Percentiles rank a stretch among this genome's conserved stretches.
Evolutionary conservation across 495 filamentous ascomycete genomes (phyloP).

Genomic region (Penicillium subrubescens): DNA sequence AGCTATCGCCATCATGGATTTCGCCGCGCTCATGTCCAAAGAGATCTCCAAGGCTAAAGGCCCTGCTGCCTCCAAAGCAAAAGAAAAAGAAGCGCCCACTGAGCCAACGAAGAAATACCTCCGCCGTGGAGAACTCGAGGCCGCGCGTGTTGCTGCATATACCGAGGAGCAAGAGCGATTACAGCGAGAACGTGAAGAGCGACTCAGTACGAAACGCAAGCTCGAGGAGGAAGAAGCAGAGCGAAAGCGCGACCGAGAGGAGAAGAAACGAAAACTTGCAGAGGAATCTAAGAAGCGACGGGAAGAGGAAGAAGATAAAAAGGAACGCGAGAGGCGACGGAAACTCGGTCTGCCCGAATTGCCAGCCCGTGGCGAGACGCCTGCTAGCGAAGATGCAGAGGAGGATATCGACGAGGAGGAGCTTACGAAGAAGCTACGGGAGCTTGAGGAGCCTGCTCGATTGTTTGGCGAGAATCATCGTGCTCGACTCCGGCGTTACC

Average conservation of each 20-base stretch:
- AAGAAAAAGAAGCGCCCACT: constrained; percentile 30
- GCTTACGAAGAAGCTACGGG: constrained; percentile 66
- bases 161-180: constrained; percentile 72
- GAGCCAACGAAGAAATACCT: constrained; percentile 72
- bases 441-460: constrained; percentile 67
- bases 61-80: constrained; percentile 32
- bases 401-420: constrained; percentile 75
- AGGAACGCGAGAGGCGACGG: constrained; percentile 57
- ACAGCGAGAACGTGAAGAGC: constrained; percentile 67
- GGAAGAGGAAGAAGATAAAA: constrained; percentile 67
- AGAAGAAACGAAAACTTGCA: constrained; percentile 76
- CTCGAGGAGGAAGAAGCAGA: constrained; percentile 83
- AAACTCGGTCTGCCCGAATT: constrained; percentile 72
- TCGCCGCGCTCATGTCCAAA: constrained; percentile 85
- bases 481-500: constrained; percentile 68
- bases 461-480: constrained; percentile 86
- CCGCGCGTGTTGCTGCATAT: constrained; percentile 79
- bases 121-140: constrained; percentile 84
- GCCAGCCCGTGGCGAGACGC: constrained; percentile 43
- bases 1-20: constrained; percentile 71
- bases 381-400: constrained; percentile 38
- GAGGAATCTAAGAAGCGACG: constrained; percentile 71
- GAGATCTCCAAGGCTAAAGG: constrained; percentile 81
- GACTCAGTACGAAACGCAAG: constrained; percentile 75
- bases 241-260: constrained; percentile 67